These are phyloP conservation scores for Stephania cephalantha DNA, from an alignment of 164 flowering plant genomes.

Conservation along the genomic window DNA sequence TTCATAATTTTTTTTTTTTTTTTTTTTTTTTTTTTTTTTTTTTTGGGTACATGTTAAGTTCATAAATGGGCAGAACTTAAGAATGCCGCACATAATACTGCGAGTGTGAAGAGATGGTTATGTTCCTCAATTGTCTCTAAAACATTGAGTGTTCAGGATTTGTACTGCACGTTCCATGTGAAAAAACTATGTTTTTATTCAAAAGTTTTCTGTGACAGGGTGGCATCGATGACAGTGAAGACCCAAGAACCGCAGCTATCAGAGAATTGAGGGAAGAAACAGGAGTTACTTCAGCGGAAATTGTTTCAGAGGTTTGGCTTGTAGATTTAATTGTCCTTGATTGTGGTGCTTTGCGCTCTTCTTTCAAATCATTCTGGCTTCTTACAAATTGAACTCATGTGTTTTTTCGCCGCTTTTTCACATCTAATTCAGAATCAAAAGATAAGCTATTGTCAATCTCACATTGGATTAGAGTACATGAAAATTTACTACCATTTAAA, in stretches of 20 bases:
- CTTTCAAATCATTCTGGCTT: not conserved
- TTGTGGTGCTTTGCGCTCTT: not conserved
- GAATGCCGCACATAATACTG: too few relatives aligned
- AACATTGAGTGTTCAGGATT: too few relatives aligned
- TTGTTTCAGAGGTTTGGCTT: conserved; percentile 61
- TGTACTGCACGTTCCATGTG: not conserved
- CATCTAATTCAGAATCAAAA: not conserved
- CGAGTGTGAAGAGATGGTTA: too few relatives aligned
- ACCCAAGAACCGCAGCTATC: conserved; percentile 63
- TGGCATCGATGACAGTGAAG: conserved; percentile 76
- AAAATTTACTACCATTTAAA: too few relatives aligned
- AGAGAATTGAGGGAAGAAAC: conserved; percentile 91
- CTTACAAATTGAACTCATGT: not conserved
- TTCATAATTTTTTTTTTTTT: too few relatives aligned
- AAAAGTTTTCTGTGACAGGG: conserved; percentile 37
- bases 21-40: too few relatives aligned
- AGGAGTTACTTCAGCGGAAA: conserved; percentile 69
- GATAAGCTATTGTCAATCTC: not conserved
- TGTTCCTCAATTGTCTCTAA: not conserved
- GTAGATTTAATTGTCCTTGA: not conserved
- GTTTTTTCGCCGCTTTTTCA: not conserved
- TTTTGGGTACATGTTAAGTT: too few relatives aligned
- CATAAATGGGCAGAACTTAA: too few relatives aligned
- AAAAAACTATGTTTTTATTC: not conserved
- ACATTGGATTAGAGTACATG: not conserved